Percentiles rank a stretch among this genome's conserved stretches.
These are phyloP conservation scores for Aureobasidium pullulans DNA, from an alignment of 2,329 filamentous ascomycete species.

Conservation along the genomic window DNA sequence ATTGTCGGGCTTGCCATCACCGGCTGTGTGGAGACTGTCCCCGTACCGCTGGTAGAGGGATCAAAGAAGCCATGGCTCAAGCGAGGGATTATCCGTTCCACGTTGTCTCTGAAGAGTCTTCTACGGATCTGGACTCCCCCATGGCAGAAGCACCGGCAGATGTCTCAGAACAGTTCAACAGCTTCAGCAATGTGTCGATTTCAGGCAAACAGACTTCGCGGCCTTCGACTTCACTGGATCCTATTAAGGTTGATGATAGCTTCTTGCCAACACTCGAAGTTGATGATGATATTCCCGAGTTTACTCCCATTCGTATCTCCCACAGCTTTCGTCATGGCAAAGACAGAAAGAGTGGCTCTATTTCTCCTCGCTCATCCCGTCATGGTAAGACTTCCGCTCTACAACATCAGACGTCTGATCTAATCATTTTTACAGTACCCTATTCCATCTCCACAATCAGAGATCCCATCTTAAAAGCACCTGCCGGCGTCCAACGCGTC, in stretches of 20 bases:
- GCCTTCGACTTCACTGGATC: not conserved
- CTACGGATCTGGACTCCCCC: not conserved
- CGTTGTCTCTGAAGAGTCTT: not conserved
- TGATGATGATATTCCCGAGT: not conserved
- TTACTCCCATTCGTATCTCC: not conserved
- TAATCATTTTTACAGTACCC: not conserved
- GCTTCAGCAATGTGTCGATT: not conserved
- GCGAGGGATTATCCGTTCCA: slow-evolving; percentile 11
- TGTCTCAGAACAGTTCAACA: not conserved
- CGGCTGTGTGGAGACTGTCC: slow-evolving; percentile 7
- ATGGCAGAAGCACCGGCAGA: not conserved
- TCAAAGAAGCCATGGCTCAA: slow-evolving; percentile 13
- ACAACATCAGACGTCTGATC: not conserved
- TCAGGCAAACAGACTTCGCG: not conserved
- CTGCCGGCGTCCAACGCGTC: slow-evolving; percentile 25
- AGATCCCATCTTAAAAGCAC: slow-evolving; percentile 1
- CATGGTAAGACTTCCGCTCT: not conserved
- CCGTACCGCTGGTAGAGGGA: not conserved
- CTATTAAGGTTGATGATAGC: not conserved
- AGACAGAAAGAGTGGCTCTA: not conserved
- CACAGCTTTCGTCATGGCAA: not conserved
- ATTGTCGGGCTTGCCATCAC: slow-evolving; percentile 12
- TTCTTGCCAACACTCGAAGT: not conserved
- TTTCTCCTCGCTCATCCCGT: not conserved
- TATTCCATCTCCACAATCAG: not conserved